These are phyloP conservation scores for Blastobotrys aristatus DNA, from an alignment of 1,139 yeast species.

Conservation along the genomic window DNA sequence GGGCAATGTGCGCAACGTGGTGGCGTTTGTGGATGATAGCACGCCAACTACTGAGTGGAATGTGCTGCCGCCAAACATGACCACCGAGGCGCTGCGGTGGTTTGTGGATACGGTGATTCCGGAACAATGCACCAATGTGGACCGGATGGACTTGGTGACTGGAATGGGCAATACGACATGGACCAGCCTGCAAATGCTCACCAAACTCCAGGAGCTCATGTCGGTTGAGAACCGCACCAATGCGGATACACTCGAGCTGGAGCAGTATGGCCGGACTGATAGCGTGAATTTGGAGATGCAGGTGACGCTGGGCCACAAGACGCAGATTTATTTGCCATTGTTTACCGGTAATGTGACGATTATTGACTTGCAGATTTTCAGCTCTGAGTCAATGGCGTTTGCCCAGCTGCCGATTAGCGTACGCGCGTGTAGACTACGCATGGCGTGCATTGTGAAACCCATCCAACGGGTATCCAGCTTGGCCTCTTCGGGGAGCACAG, in stretches of 20 bases:
- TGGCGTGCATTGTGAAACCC: slow-evolving; percentile 1
- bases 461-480: not conserved
- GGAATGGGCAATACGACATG: not conserved
- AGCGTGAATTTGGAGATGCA: not conserved
- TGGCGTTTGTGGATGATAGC: not conserved
- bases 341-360: not conserved
- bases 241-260: not conserved
- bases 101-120: slow-evolving; percentile 3
- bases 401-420: not conserved
- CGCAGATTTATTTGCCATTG: not conserved
- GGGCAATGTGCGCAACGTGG: not conserved
- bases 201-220: not conserved
- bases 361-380: not conserved
- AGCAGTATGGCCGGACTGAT: not conserved
- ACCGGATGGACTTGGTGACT: not conserved
- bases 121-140: not conserved
- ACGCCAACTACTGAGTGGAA: not conserved
- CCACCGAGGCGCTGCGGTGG: slow-evolving; percentile 4
- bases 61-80: slow-evolving; percentile 2
- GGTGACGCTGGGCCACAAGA: slow-evolving; percentile 1
- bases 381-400: not conserved
- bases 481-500: not conserved
- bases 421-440: not conserved
- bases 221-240: no score
- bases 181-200: not conserved